phyloP scores from a whole-genome alignment of 371 early-diverging fungal genomes.

The Synchytrium microbalum region DNA sequence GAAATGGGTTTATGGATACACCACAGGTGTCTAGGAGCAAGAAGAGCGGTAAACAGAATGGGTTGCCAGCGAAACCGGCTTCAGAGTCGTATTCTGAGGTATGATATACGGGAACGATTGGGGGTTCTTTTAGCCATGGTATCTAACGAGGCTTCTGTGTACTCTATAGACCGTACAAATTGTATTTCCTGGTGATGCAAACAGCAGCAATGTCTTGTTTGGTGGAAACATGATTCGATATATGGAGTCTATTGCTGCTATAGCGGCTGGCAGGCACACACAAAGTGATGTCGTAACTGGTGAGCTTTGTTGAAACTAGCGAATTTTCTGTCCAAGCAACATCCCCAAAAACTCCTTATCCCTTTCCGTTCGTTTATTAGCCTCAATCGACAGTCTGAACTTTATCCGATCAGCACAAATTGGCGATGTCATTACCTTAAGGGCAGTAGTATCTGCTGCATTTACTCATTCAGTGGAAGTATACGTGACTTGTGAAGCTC shows the following conservation, averaged over 20 bases:
- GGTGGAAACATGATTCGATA: slow-evolving; percentile 74
- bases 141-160: background rate
- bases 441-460: slow-evolving; percentile 12
- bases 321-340: background rate
- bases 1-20: background rate
- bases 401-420: slow-evolving; percentile 7
- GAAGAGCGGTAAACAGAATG: slow-evolving; percentile 1
- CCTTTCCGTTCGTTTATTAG: too few relatives aligned
- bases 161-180: slow-evolving; percentile 59
- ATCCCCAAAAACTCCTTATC: background rate
- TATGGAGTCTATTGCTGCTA: slow-evolving; percentile 63
- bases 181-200: slow-evolving; percentile 71
- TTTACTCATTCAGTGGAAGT: slow-evolving; percentile 19
- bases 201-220: slow-evolving; percentile 56
- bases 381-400: slow-evolving; percentile 10
- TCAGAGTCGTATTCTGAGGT: background rate
- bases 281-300: slow-evolving; percentile 28
- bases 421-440: slow-evolving; percentile 14
- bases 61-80: background rate
- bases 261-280: slow-evolving; percentile 54
- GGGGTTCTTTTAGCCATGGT: too few relatives aligned
- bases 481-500: slow-evolving; percentile 14
- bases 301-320: slow-evolving; percentile 12
- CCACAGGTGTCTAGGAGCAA: background rate
- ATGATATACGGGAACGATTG: background rate